Evolutionary conservation across 176 grass and related monocot species (phyloP).

Genomic region (Pontederia crassipes): DNA sequence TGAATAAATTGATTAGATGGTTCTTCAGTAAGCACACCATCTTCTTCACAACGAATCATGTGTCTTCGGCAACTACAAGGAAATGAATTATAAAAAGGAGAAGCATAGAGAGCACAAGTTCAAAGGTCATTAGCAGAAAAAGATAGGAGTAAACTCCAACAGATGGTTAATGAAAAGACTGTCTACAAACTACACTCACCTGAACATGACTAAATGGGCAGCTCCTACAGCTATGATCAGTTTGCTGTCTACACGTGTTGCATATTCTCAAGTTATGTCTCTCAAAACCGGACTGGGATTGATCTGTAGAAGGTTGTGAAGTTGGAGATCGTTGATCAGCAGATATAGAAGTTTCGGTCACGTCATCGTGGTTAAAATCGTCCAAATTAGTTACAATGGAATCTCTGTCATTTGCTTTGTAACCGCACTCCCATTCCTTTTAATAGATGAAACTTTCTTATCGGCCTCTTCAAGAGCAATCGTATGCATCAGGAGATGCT

Average conservation of each 20-base stretch:
- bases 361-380: not conserved
- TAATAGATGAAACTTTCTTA: slow-evolving; percentile 21
- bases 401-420: not conserved
- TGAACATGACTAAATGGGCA: slow-evolving; percentile 9
- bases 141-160: not conserved
- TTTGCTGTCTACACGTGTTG: not conserved
- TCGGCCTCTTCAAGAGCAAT: slow-evolving; percentile 17
- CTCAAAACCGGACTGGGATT: not conserved
- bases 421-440: slow-evolving; percentile 13
- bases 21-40: slow-evolving; percentile 1
- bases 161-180: not conserved
- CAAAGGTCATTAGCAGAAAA: not conserved
- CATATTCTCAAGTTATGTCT: slow-evolving; percentile 7
- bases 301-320: not conserved
- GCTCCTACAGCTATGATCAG: not conserved
- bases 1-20: slow-evolving; percentile 6
- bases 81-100: not conserved
- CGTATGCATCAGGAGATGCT: slow-evolving; percentile 22
- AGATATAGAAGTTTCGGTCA: not conserved
- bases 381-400: not conserved
- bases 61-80: not conserved
- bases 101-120: not conserved
- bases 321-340: slow-evolving; percentile 1
- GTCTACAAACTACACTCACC: not conserved
- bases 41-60: slow-evolving; percentile 10